Percentiles rank a stretch among this genome's conserved stretches.
Evolutionary conservation across 129 eudicot species (phyloP).

Genomic region (Flaveria sonorensis): DNA sequence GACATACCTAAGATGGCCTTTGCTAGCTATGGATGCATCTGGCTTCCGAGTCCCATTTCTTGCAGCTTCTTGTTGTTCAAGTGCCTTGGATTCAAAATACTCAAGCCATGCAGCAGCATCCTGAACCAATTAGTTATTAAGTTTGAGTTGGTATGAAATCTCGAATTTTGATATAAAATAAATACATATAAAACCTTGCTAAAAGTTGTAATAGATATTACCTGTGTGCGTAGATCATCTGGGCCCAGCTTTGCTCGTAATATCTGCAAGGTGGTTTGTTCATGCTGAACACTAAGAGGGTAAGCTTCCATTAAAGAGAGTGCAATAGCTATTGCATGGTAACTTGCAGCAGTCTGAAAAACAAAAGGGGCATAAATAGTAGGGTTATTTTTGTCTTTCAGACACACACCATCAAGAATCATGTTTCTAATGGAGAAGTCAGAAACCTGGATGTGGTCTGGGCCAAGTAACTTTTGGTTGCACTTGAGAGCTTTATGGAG

Average conservation of each 20-base stretch:
- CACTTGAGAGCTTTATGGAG: slow-evolving; percentile 98
- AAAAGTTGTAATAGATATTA: slow-evolving; percentile 12
- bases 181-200: slow-evolving; percentile 4
- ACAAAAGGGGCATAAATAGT: slow-evolving; percentile 11
- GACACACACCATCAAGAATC: slow-evolving; percentile 12
- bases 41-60: slow-evolving; percentile 93
- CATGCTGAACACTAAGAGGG: slow-evolving; percentile 99
- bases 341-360: slow-evolving; percentile 98
- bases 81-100: slow-evolving; percentile 99
- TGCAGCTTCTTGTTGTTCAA: slow-evolving; percentile 99
- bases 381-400: slow-evolving; percentile 17
- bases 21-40: slow-evolving; percentile 99
- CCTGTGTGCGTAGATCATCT: slow-evolving; percentile 99
- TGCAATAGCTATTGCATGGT: slow-evolving; percentile 99
- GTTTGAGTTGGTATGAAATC: slow-evolving; percentile 14
- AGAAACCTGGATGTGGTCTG: slow-evolving; percentile 97
- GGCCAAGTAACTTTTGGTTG: slow-evolving; percentile 93
- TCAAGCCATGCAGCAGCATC: slow-evolving; percentile 99
- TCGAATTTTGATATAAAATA: slow-evolving; percentile 2
- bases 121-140: slow-evolving; percentile 45
- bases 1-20: slow-evolving; percentile 93
- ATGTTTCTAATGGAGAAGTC: slow-evolving; percentile 10
- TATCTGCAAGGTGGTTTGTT: slow-evolving; percentile 96
- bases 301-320: slow-evolving; percentile 99
- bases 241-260: slow-evolving; percentile 98